Percentiles rank a stretch among this genome's conserved stretches.
phyloP scores from a whole-genome alignment of 345 rosid genomes.

The Nephelium lappaceum region DNA sequence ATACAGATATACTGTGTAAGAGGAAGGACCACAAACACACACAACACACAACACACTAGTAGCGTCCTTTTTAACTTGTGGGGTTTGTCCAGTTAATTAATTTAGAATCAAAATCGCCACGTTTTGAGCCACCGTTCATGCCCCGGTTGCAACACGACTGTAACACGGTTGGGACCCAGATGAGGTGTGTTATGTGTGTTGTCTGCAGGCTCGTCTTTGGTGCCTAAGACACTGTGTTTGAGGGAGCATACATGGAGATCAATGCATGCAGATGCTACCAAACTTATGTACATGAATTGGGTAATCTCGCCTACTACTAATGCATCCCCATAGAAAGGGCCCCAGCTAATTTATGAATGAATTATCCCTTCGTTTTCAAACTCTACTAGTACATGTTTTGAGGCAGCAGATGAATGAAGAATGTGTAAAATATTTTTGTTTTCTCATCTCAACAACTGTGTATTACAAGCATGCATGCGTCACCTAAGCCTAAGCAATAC shows the following conservation, averaged over 20 bases:
- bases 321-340: not conserved
- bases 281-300: too few species aligned
- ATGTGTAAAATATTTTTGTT: not conserved
- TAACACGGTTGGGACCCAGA: constrained; percentile 17
- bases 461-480: too few species aligned
- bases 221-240: not conserved
- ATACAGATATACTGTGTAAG: not conserved
- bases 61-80: constrained; percentile 7
- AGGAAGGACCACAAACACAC: not conserved
- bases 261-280: constrained; percentile 9
- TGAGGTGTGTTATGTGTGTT: not conserved
- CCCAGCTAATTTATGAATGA: not conserved
- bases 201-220: not conserved
- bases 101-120: not conserved
- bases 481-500: too few species aligned
- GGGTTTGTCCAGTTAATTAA: constrained; percentile 24
- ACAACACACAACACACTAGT: not conserved
- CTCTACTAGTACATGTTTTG: not conserved
- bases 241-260: not conserved
- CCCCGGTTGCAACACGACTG: not conserved
- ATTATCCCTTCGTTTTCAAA: not conserved
- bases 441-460: not conserved
- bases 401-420: not conserved
- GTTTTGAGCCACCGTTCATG: constrained; percentile 17
- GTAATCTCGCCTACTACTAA: not conserved